A percentile compares a stretch with the other conserved stretches of the same genome.
These are phyloP conservation scores for Phtheirospermum japonicum DNA, from an alignment of 257 asterid species.

Conservation along the genomic window DNA sequence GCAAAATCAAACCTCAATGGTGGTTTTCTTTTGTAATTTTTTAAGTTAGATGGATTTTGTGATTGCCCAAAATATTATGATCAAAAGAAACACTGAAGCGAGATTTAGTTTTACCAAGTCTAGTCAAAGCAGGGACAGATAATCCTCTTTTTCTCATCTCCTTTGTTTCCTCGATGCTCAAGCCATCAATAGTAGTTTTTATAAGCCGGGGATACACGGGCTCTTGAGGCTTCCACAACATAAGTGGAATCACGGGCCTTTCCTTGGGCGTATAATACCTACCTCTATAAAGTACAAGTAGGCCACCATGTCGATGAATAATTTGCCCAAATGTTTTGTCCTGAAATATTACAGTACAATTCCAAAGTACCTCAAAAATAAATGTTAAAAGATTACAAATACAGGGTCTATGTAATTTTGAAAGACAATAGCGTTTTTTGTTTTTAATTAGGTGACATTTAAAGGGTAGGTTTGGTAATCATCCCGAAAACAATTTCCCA, in stretches of 20 bases:
- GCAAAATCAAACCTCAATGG: neutral
- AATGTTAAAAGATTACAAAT: neutral
- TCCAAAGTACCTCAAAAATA: slow-evolving; percentile 4
- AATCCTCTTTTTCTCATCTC: slow-evolving; percentile 77
- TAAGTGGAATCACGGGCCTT: slow-evolving; percentile 70
- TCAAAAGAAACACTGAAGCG: neutral
- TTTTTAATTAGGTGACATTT: too few relatives aligned
- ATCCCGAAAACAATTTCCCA: neutral
- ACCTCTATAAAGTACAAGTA: slow-evolving; percentile 70
- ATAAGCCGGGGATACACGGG: slow-evolving; percentile 91
- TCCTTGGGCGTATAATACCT: slow-evolving; percentile 58
- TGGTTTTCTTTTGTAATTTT: too few relatives aligned
- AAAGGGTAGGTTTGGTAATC: too few relatives aligned
- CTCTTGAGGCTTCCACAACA: slow-evolving; percentile 97
- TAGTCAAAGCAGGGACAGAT: slow-evolving; percentile 65
- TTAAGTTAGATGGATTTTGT: too few relatives aligned
- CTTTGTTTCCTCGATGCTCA: slow-evolving; percentile 84
- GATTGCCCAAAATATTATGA: neutral
- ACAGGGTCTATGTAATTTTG: too few relatives aligned
- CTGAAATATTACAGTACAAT: slow-evolving; percentile 40
- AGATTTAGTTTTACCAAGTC: slow-evolving; percentile 56
- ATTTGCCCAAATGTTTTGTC: slow-evolving; percentile 85
- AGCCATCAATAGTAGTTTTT: slow-evolving; percentile 80
- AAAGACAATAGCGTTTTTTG: too few relatives aligned
- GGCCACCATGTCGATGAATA: slow-evolving; percentile 75